A percentile compares a stretch with the other conserved stretches of the same genome.
phyloP scores from a whole-genome alignment of 352 stramenopile genomes.

The Globisporangium emineosum region DNA sequence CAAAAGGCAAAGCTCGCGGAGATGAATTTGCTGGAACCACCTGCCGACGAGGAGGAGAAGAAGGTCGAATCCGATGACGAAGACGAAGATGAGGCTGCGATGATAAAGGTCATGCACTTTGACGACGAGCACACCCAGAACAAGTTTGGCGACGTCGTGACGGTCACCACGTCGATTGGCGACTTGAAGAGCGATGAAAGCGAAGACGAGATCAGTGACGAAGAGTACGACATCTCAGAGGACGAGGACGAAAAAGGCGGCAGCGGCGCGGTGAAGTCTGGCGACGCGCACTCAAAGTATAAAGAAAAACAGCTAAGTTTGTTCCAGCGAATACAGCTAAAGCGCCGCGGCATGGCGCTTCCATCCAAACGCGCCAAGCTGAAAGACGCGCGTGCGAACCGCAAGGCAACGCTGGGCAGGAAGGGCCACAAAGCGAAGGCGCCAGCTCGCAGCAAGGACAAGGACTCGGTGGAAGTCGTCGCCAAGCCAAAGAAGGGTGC shows the following conservation, averaged over 20 bases:
- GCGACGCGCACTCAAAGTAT: slow-evolving; percentile 23
- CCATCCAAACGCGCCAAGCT: slow-evolving; percentile 83
- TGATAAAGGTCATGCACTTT: slow-evolving; percentile 75
- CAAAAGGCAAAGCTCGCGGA: slow-evolving; percentile 65
- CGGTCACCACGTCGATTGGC: slow-evolving; percentile 78
- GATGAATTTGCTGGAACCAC: slow-evolving; percentile 48
- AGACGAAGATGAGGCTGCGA: slow-evolving; percentile 25
- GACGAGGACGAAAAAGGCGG: slow-evolving; percentile 33
- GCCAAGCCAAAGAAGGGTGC: slow-evolving; percentile 21
- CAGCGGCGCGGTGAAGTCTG: slow-evolving; percentile 9
- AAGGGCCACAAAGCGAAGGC: slow-evolving; percentile 22
- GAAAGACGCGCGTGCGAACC: slow-evolving; percentile 65
- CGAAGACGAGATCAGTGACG: slow-evolving; percentile 60
- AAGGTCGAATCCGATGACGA: slow-evolving; percentile 30
- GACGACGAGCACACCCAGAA: slow-evolving; percentile 79
- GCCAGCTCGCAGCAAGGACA: slow-evolving; percentile 43
- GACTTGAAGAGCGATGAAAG: slow-evolving; percentile 77
- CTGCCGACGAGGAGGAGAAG: slow-evolving; percentile 27
- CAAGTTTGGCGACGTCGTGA: slow-evolving; percentile 87
- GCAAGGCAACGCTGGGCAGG: slow-evolving; percentile 58
- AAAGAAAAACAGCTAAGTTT: slow-evolving; percentile 73
- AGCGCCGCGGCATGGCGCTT: slow-evolving; percentile 76
- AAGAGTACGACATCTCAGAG: slow-evolving; percentile 52
- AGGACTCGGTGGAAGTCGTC: slow-evolving; percentile 32
- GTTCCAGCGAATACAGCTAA: slow-evolving; percentile 87